Conservation (phyloP, 83 land plant genomes). For the Picea engelmannii region DNA sequence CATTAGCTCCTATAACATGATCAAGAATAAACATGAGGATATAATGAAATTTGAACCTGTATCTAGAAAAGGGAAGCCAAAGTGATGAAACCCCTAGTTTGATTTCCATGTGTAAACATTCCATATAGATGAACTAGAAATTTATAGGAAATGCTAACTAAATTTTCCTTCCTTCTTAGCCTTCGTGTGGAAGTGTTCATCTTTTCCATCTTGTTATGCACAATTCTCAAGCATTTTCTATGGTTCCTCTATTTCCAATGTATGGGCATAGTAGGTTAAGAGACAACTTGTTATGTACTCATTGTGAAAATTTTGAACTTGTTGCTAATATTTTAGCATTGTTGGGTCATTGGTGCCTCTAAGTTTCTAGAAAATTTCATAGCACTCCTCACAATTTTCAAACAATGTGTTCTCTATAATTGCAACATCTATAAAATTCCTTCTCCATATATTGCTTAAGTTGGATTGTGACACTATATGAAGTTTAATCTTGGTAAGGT, state of each 20-base stretch:
- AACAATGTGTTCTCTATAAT: not conserved
- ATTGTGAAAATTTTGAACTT: not conserved
- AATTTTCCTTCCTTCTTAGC: not conserved
- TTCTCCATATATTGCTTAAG: not conserved
- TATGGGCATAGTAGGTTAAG: not conserved
- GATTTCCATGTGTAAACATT: not conserved
- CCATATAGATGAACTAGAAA: not conserved
- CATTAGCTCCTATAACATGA: not conserved
- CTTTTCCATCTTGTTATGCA: not conserved
- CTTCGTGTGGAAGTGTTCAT: not conserved
- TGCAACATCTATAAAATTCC: not conserved
- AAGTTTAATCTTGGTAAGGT: not conserved
- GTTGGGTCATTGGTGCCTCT: not conserved
- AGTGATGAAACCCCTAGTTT: not conserved
- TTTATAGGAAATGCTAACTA: not conserved
- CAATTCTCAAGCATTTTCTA: not conserved
- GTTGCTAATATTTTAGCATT: not conserved
- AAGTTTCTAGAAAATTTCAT: not conserved
- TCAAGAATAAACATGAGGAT: not conserved
- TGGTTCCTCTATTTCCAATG: not conserved
- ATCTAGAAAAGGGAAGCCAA: not conserved
- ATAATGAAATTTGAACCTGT: not conserved
- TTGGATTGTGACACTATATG: not conserved
- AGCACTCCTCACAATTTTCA: not conserved
- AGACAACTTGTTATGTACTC: not conserved